These are phyloP conservation scores for Lagenidium giganteum DNA, from an alignment of 352 stramenopile species.

Conservation along the genomic window DNA sequence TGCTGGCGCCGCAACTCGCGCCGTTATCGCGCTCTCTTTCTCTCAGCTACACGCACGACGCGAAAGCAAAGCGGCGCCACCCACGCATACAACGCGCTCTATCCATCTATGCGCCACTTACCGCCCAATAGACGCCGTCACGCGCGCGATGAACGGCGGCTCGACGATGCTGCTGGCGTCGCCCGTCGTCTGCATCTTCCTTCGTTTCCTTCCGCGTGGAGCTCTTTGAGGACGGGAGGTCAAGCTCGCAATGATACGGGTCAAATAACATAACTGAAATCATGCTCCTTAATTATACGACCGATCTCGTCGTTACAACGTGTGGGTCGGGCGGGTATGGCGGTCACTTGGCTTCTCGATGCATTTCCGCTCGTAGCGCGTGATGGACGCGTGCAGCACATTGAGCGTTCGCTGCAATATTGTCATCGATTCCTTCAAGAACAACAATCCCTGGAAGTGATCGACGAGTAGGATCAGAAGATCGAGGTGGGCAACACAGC, in stretches of 20 bases:
- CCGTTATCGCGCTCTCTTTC: not conserved
- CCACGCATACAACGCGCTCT: not conserved
- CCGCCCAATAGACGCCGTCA: conserved; percentile 77
- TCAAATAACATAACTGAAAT: no score
- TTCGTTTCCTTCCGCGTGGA: no score
- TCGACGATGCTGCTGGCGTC: conserved; percentile 67
- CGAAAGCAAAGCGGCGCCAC: not conserved
- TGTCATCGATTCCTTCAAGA: conserved; percentile 14
- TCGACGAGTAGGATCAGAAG: no score
- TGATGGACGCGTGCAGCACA: conserved; percentile 12
- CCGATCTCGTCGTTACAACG: no score
- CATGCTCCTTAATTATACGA: no score
- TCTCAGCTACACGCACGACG: not conserved
- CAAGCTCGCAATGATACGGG: no score
- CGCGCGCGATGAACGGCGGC: conserved; percentile 71
- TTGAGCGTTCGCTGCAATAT: conserved; percentile 15
- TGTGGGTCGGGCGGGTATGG: no score
- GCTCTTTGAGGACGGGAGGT: no score
- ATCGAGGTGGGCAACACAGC: not conserved
- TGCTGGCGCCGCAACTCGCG: no score
- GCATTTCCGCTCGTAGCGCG: conserved; percentile 13
- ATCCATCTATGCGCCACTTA: conserved; percentile 13
- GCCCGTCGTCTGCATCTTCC: no score
- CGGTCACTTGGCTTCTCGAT: no score
- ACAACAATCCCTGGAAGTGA: conserved; percentile 13